These are phyloP conservation scores for Areca catechu DNA, from an alignment of 176 grass and related monocot genomes.

Conservation along the genomic window DNA sequence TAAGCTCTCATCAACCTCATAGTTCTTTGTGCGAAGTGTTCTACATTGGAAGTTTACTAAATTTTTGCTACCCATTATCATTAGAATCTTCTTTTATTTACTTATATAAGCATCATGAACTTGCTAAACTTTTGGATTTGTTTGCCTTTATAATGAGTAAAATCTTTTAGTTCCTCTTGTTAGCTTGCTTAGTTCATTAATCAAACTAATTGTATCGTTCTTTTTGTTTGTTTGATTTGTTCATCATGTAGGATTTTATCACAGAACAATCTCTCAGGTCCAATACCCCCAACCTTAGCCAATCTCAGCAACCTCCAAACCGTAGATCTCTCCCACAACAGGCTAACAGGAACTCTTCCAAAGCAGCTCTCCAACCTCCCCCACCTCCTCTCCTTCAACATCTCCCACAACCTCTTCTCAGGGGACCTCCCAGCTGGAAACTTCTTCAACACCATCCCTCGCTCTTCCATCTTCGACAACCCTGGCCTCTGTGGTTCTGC, in stretches of 20 bases:
- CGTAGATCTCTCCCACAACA: constrained; percentile 69
- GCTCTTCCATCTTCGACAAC: constrained; percentile 50
- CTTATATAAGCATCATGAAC: too few species aligned
- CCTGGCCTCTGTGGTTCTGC: constrained; percentile 47
- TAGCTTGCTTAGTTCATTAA: too few species aligned
- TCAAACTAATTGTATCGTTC: too few species aligned
- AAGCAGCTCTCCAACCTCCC: constrained; percentile 45
- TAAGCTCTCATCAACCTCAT: too few species aligned
- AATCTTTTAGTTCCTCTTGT: too few species aligned
- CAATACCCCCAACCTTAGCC: constrained; percentile 45
- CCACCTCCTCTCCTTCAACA: constrained; percentile 53
- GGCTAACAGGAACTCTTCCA: constrained; percentile 56
- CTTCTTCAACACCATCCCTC: constrained; percentile 61
- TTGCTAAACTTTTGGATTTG: too few species aligned
- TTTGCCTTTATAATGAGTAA: too few species aligned
- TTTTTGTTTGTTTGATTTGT: constrained; percentile 8
- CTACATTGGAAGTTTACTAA: too few species aligned
- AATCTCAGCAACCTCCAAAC: constrained; percentile 60
- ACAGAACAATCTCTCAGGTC: constrained; percentile 49
- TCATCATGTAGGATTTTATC: constrained; percentile 66
- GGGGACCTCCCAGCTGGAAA: constrained; percentile 65
- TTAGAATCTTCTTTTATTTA: too few species aligned
- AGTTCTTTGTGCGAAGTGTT: too few species aligned
- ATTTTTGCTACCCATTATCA: too few species aligned
- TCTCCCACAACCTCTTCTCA: constrained; percentile 75